A percentile compares a stretch with the other conserved stretches of the same genome.
phyloP scores from a whole-genome alignment of 148 eudicot species.

The Nepenthes mirabilis region DNA sequence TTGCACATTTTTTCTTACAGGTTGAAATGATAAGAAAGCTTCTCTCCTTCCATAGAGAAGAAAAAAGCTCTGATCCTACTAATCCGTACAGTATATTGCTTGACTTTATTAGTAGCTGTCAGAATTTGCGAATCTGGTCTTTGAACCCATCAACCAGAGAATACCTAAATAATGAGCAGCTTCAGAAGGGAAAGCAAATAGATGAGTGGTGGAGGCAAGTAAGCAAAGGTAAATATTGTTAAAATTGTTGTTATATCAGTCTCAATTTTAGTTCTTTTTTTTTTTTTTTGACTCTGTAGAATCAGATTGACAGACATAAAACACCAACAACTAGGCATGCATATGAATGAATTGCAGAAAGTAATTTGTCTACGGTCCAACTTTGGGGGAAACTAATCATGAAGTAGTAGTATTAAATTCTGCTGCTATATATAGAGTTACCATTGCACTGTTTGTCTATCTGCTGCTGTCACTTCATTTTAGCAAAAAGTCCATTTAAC shows the following conservation, averaged over 20 bases:
- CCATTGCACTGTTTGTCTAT: no score
- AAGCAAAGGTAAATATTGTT: constrained; percentile 52
- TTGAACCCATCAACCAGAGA: constrained; percentile 65
- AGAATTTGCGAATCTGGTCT: constrained; percentile 87
- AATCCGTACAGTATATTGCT: constrained; percentile 78
- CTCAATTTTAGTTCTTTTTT: no score
- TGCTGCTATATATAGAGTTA: no score
- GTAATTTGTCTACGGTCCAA: no score
- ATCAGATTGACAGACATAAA: no score
- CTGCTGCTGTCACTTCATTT: no score
- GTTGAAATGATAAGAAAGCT: constrained; percentile 79
- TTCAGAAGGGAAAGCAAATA: constrained; percentile 96
- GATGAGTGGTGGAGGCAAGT: constrained; percentile 99
- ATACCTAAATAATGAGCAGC: constrained; percentile 70
- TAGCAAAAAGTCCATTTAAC: no score
- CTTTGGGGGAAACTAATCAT: no score
- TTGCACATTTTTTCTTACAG: constrained; percentile 20
- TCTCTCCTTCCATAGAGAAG: constrained; percentile 83
- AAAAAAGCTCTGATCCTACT: constrained; percentile 61
- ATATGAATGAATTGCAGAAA: no score
- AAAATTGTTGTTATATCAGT: background rate
- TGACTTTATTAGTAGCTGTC: constrained; percentile 93
- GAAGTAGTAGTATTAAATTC: no score
- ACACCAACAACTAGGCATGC: no score
- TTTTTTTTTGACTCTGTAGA: no score